These are phyloP conservation scores for Daldinia grandis DNA, from an alignment of 495 filamentous ascomycete genomes.

Conservation along the genomic window DNA sequence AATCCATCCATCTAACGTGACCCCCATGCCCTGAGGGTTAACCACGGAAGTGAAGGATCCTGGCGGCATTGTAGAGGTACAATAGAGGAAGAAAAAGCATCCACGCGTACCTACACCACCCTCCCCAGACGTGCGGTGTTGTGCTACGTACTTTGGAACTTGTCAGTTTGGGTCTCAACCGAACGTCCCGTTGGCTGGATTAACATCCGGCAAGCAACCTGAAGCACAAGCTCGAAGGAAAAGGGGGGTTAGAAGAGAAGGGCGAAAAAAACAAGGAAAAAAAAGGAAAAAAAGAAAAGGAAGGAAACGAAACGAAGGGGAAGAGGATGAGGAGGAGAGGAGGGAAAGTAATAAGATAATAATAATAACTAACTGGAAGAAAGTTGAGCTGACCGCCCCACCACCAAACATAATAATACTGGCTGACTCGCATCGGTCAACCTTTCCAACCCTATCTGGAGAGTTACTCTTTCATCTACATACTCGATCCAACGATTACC, in stretches of 20 bases:
- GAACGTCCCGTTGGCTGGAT: conserved; percentile 32
- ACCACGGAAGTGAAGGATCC: conserved; percentile 33
- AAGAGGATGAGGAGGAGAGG: background rate
- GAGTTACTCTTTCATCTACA: conserved; percentile 13
- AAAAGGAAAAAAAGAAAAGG: background rate
- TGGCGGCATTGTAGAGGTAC: conserved; percentile 37
- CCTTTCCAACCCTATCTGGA: conserved; percentile 27
- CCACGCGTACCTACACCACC: conserved; percentile 31
- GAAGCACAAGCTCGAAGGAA: conserved; percentile 37
- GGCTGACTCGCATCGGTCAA: conserved; percentile 32
- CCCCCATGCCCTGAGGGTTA: conserved; percentile 39
- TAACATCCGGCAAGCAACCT: conserved; percentile 37
- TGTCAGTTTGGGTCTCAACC: conserved; percentile 33
- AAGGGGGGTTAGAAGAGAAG: conserved; percentile 8
- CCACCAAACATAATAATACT: conserved; percentile 35
- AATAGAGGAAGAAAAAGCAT: conserved; percentile 36
- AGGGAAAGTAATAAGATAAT: conserved; percentile 3
- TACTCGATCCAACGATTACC: conserved; percentile 30
- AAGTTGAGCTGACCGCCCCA: conserved; percentile 37
- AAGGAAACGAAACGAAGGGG: background rate
- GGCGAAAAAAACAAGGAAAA: conserved; percentile 3
- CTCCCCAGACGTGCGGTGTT: conserved; percentile 32
- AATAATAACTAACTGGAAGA: conserved; percentile 6
- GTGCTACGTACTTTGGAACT: conserved; percentile 32
- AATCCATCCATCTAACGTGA: conserved; percentile 46